phyloP scores from a whole-genome alignment of 2,329 filamentous ascomycete genomes.

The Cryoendolithus antarcticus region DNA sequence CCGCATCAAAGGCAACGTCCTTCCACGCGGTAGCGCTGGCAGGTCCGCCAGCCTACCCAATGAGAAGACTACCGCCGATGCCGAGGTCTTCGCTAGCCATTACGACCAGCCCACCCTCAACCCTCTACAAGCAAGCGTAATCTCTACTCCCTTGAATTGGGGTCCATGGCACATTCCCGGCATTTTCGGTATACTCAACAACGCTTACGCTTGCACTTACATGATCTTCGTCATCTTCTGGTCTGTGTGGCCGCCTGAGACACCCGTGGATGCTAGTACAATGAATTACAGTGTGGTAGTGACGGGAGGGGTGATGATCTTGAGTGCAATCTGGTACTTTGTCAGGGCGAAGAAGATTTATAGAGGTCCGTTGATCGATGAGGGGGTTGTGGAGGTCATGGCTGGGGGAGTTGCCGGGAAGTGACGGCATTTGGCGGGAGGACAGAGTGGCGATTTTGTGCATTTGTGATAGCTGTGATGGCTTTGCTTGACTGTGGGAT shows the following conservation, averaged over 20 bases:
- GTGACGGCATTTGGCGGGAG: background rate
- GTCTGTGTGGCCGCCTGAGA: constrained; percentile 37
- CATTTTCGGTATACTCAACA: constrained; percentile 40
- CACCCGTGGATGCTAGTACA: constrained; percentile 20
- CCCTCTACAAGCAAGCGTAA: too few relatives aligned
- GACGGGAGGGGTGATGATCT: constrained; percentile 26
- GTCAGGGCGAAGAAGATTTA: constrained; percentile 25
- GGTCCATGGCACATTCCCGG: constrained; percentile 45
- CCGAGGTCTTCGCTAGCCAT: constrained; percentile 5
- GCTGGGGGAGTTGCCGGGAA: constrained; percentile 10
- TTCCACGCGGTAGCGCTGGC: constrained; percentile 22
- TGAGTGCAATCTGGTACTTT: constrained; percentile 26
- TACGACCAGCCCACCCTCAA: constrained; percentile 5
- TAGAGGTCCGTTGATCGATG: constrained; percentile 26
- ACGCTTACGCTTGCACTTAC: constrained; percentile 41
- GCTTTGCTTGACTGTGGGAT: too few relatives aligned
- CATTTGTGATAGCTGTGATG: too few relatives aligned
- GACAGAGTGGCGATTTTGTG: background rate
- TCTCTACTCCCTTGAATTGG: constrained; percentile 32
- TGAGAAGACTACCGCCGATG: constrained; percentile 3
- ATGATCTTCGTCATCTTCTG: constrained; percentile 45
- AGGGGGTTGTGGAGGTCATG: constrained; percentile 20
- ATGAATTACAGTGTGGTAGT: constrained; percentile 34
- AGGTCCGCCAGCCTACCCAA: background rate
- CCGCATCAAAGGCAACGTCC: constrained; percentile 27